These are phyloP conservation scores for Candida coleopterorum DNA, from an alignment of 805 yeast species.

Conservation along the genomic window DNA sequence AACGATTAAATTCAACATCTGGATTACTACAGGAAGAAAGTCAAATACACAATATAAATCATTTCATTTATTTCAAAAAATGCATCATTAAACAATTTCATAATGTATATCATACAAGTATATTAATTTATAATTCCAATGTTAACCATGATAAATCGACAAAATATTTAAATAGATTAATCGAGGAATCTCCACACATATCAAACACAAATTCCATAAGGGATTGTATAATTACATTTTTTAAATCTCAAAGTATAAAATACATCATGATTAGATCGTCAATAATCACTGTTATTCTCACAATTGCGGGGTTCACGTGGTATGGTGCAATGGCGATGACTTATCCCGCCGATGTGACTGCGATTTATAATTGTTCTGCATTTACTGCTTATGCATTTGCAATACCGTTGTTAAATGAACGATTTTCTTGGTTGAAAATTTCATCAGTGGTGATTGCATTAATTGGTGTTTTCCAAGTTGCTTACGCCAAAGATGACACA, in stretches of 20 bases:
- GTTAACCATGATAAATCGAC: conserved; percentile 32
- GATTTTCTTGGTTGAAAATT: conserved; percentile 57
- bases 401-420: conserved; percentile 65
- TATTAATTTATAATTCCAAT: conserved; percentile 38
- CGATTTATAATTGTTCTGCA: conserved; percentile 86
- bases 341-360: conserved; percentile 82
- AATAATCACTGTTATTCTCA: conserved; percentile 52
- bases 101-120: conserved; percentile 40
- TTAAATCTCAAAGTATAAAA: conserved; percentile 41
- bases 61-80: conserved; percentile 28
- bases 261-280: conserved; percentile 44
- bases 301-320: conserved; percentile 80
- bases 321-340: conserved; percentile 77
- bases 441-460: conserved; percentile 68
- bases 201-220: conserved; percentile 28
- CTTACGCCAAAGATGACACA: conserved; percentile 50
- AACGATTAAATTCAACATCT: conserved; percentile 20
- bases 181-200: conserved; percentile 33
- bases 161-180: conserved; percentile 26
- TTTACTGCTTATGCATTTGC: conserved; percentile 85
- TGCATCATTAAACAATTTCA: conserved; percentile 38
- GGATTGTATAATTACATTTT: conserved; percentile 31
- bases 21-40: conserved; percentile 2
- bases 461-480: conserved; percentile 71
- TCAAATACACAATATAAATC: conserved; percentile 10